These are phyloP conservation scores for Collybia sp. DNA, from an alignment of 768 basidiomycete species.

Conservation along the genomic window DNA sequence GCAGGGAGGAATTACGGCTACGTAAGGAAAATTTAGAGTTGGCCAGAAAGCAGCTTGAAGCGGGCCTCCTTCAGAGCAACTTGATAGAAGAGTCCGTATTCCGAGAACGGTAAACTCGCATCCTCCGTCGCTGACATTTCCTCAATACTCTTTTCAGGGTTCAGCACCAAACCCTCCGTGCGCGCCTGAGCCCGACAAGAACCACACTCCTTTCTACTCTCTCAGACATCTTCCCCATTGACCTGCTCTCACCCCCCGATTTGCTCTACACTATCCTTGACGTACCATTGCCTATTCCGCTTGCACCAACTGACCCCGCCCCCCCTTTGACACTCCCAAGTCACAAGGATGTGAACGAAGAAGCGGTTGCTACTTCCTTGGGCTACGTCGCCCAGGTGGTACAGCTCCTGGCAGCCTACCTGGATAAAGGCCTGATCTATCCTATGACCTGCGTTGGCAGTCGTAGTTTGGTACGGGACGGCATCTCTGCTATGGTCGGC, in stretches of 20 bases:
- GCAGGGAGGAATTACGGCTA: constrained; percentile 31
- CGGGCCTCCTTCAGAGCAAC: constrained; percentile 18
- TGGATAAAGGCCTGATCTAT: constrained; percentile 75
- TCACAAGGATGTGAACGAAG: constrained; percentile 77
- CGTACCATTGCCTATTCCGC: constrained; percentile 88
- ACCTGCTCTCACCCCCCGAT: constrained; percentile 76
- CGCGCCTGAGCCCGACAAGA: constrained; percentile 46
- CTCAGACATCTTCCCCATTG: constrained; percentile 83
- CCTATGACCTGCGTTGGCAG: constrained; percentile 90
- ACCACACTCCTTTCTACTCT: constrained; percentile 67
- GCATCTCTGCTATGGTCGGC: constrained; percentile 92
- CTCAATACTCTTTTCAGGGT: constrained; percentile 30
- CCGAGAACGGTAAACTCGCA: constrained; percentile 31
- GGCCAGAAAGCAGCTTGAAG: constrained; percentile 35
- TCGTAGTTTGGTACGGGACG: constrained; percentile 86
- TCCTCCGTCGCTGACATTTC: constrained; percentile 1
- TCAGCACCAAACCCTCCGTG: constrained; percentile 40
- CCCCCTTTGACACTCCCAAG: constrained; percentile 69
- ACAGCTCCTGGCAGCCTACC: constrained; percentile 75
- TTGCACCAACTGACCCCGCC: constrained; percentile 68
- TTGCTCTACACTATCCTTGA: constrained; percentile 86
- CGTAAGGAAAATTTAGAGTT: constrained; percentile 42
- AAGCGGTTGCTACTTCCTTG: constrained; percentile 81
- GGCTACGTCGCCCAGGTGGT: constrained; percentile 89
- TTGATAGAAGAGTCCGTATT: constrained; percentile 26